A percentile compares a stretch with the other conserved stretches of the same genome.
These are phyloP conservation scores for Tetradesmus obliquus DNA, from an alignment of 139 green algal genomes.

Conservation along the genomic window DNA sequence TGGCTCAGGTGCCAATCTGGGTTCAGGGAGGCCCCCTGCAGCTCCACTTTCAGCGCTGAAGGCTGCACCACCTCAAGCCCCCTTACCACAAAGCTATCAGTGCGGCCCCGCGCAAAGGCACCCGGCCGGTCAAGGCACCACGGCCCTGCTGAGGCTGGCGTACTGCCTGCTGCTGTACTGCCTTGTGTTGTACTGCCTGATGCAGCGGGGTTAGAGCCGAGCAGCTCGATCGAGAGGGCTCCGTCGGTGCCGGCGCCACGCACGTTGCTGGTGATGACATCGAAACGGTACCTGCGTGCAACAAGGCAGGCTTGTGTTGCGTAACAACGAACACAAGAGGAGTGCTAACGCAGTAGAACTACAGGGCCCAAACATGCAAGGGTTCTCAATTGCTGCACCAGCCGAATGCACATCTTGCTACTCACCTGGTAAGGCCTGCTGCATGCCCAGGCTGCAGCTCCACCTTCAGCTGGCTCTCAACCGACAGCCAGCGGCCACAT, in stretches of 20 bases:
- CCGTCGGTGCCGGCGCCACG: conserved; percentile 67
- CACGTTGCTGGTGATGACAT: conserved; percentile 60
- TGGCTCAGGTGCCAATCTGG: conserved; percentile 19
- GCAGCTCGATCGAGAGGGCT: conserved; percentile 22
- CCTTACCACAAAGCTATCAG: conserved; percentile 24
- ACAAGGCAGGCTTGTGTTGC: too few species aligned
- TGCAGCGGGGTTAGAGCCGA: not conserved
- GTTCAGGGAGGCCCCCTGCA: not conserved
- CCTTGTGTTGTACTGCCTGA: not conserved
- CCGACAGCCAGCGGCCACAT: not conserved
- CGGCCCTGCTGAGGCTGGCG: not conserved
- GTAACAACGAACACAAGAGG: too few species aligned
- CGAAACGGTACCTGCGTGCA: conserved; percentile 48
- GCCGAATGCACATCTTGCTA: not conserved
- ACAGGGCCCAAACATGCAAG: too few species aligned
- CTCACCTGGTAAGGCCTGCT: conserved; percentile 36
- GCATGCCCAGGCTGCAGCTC: conserved; percentile 3
- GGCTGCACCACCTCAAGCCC: not conserved
- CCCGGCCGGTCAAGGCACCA: conserved; percentile 30
- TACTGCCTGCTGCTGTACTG: not conserved
- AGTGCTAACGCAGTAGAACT: too few species aligned
- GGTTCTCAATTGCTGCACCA: too few species aligned
- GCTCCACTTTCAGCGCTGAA: not conserved
- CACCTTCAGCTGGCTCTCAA: conserved; percentile 15
- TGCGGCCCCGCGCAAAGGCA: conserved; percentile 27